Evolutionary conservation across 2,329 filamentous ascomycete genomes (phyloP), one percentile per base, ranked within the genome.

Genomic region (Hyphodiscus sp.): DNA sequence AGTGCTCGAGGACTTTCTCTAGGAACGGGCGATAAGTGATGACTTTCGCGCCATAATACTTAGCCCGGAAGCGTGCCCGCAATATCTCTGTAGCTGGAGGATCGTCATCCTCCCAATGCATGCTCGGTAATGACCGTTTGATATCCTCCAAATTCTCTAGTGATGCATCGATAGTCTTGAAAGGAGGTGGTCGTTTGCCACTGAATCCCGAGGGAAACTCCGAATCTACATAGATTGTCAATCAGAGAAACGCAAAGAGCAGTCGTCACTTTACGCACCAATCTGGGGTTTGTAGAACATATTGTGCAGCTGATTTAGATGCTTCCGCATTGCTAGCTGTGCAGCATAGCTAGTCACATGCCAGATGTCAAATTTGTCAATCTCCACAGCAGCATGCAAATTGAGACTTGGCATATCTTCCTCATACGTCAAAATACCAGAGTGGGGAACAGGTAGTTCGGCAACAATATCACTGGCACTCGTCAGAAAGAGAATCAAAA

Each of bases 21-120:
- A 85, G 68, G 56, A 92, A 90, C 0, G 89, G 89, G 20, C 94
- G 82, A 67, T 94, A 87, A 23, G 92, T 91, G 66, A 97, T 91
- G 58, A 95, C 91, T 59, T 87, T 82, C 0, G 90, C 91, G 19
- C 94, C 94, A 76, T 92, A 97, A 70, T 94, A 97, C 69, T 99
- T 97, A 15, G 89, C 94, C 43, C 92, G 85, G 57, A 97, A 76
- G 20, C 94, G 82, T 30, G 92, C 92, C 13, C 82, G 77, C 16
- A 96, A 82, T 55, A 97, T 91, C 47, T 96, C 84, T 0, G 66
- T 69, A 0, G 91, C 81, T 1, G 90, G 89, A 4, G 77, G 76
- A 51, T 95, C 89, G 1, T 76, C 70, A 55, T 67, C 67, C 4
- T 57, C 47, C 56, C 58, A 59, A 16, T n/a, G 8, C 63, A 79